A percentile compares a stretch with the other conserved stretches of the same genome.
Conservation (phyloP, 2,329 filamentous ascomycete species). For the Verticillium isaacii region DNA sequence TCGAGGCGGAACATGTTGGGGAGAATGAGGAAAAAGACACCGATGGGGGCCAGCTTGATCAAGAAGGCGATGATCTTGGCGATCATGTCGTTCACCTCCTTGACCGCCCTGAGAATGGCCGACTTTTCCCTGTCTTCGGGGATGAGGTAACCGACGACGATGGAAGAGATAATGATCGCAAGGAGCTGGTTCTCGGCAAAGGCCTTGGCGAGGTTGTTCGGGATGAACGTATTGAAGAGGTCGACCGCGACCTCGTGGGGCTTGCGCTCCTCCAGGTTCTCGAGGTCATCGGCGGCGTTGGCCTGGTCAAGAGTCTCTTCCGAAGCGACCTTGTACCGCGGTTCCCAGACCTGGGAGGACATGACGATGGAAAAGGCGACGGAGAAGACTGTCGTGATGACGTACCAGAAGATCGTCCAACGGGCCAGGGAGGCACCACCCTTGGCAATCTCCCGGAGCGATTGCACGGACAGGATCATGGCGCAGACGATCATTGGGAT, state of each 20-base stretch:
- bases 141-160: conserved; percentile 42
- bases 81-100: conserved; percentile 44
- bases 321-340: conserved; percentile 26
- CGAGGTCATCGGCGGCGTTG: conserved; percentile 7
- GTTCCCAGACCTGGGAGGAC: conserved; percentile 40
- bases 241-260: conserved; percentile 39
- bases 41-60: conserved; percentile 43
- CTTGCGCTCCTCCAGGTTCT: conserved; percentile 11
- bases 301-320: not conserved
- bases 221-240: conserved; percentile 44
- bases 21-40: conserved; percentile 50
- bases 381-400: conserved; percentile 43
- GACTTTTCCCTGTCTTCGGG: conserved; percentile 21
- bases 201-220: conserved; percentile 39
- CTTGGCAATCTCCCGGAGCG: conserved; percentile 38
- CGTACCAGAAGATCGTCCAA: conserved; percentile 45
- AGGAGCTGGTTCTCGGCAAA: conserved; percentile 42
- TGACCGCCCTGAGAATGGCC: conserved; percentile 34
- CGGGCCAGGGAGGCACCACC: conserved; percentile 37
- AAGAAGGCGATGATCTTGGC: conserved; percentile 40
- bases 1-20: conserved; percentile 45
- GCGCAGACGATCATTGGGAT: conserved; percentile 46
- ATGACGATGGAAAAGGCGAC: conserved; percentile 42
- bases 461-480: conserved; percentile 45
- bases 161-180: conserved; percentile 37